A percentile compares a stretch with the other conserved stretches of the same genome.
These are phyloP conservation scores for Plenodomus lindquistii DNA, from an alignment of 2,329 filamentous ascomycete species.

Conservation along the genomic window DNA sequence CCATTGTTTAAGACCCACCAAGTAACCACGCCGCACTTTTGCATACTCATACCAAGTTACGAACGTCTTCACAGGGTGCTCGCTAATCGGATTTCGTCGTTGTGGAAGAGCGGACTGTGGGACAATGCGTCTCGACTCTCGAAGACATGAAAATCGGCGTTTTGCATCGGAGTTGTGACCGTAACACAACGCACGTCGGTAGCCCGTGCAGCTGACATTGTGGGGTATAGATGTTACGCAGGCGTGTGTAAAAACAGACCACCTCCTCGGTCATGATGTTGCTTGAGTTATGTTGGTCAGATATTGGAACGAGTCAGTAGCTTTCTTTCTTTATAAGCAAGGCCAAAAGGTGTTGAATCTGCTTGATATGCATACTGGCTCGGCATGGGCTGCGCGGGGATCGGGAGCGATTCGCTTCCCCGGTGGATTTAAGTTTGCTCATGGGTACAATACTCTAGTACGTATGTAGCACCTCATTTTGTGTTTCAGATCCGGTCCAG, in stretches of 20 bases:
- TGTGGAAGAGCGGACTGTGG: too few relatives aligned
- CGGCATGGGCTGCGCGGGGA: not conserved
- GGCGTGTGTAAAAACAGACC: too few relatives aligned
- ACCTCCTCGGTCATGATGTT: too few relatives aligned
- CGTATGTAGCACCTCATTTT: not conserved
- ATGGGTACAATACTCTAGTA: too few relatives aligned
- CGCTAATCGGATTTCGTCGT: too few relatives aligned
- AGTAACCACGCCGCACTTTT: not conserved
- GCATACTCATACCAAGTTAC: not conserved
- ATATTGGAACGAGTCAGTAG: too few relatives aligned
- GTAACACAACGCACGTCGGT: conserved; percentile 11
- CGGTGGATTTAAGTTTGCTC: not conserved
- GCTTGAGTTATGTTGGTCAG: too few relatives aligned
- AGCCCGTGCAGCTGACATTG: conserved; percentile 18
- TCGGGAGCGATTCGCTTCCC: not conserved
- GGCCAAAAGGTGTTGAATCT: not conserved
- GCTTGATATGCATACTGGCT: not conserved
- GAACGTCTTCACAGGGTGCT: not conserved
- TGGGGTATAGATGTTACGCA: too few relatives aligned
- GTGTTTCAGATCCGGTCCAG: too few relatives aligned
- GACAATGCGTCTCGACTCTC: too few relatives aligned
- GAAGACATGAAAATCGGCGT: conserved; percentile 5
- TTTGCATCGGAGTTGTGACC: conserved; percentile 18
- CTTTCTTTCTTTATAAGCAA: too few relatives aligned
- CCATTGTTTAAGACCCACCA: not conserved